Conservation (phyloP, 306 rosid species). For the Pachyrhizus erosus region DNA sequence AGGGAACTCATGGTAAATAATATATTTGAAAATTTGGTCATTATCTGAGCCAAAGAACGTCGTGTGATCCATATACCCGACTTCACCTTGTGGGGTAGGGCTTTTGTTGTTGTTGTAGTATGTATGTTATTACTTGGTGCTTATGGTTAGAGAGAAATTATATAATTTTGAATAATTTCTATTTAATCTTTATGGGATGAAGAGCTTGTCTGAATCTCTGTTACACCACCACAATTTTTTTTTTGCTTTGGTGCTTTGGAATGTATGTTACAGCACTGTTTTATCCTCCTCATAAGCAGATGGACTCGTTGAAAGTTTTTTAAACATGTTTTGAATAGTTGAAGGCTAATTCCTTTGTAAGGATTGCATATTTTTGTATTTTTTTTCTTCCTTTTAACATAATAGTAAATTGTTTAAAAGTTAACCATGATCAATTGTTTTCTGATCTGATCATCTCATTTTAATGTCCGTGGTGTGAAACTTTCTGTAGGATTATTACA, state of each 20-base stretch:
- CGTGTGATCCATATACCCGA: not conserved
- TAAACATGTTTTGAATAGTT: slow-evolving; percentile 21
- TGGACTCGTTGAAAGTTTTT: not conserved
- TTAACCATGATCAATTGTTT: slow-evolving; percentile 26
- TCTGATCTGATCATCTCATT: slow-evolving; percentile 28
- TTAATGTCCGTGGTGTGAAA: slow-evolving; percentile 32
- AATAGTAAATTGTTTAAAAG: slow-evolving; percentile 13
- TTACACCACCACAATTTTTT: not conserved
- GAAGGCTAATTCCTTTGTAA: slow-evolving; percentile 27
- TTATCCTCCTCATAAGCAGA: slow-evolving; percentile 12
- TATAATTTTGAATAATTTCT: not conserved
- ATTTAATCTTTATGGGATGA: not conserved
- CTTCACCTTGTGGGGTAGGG: not conserved
- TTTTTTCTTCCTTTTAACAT: slow-evolving; percentile 25
- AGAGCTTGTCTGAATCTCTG: not conserved
- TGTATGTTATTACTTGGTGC: not conserved
- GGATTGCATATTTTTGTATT: slow-evolving; percentile 9
- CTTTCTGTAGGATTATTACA: slow-evolving; percentile 75
- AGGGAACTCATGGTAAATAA: not conserved
- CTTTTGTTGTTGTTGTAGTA: not conserved
- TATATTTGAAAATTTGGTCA: not conserved
- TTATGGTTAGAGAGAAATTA: slow-evolving; percentile 3
- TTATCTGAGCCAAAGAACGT: not conserved
- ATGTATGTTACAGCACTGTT: not conserved
- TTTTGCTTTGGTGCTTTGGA: not conserved